Base-by-base conservation (phyloP, 1,284 basidiomycete species). In the Xerocomus cyaneibrunnescens region DNA sequence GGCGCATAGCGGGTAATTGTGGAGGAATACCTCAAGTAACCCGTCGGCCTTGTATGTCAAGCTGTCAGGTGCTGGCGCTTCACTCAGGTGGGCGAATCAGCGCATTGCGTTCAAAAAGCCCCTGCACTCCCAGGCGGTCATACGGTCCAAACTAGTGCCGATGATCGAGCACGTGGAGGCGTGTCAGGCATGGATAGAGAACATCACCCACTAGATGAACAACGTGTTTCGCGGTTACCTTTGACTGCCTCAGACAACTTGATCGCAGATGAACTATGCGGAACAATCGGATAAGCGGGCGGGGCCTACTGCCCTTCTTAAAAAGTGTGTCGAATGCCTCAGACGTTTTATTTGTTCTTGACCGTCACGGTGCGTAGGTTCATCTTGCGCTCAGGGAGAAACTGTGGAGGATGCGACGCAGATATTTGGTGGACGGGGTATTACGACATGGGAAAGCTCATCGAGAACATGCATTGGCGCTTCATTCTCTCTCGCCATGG, bases 71-170 rank as follows among this genome's bases (percentile, higher is more conserved):
- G 28, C 28, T 60, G 40, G 55, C 14, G 6, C 28, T 41, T 25
- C 8, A 27, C 27, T 16, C 37, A 84, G 80, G 63, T 93, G 90
- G 90, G 78, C 82, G 10, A 77, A 74, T 48, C 89, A 93, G 68
- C 81, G 89, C 51, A 85, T 85, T 63, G 90, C 87, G n/a, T 94
- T 94, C 62, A 91, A 90, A 42, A 90, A 89, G 72, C 90, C 92
- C 3, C 77, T 95, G 17, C 83, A 85, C 59, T 81, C 85, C 7
- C 89, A 92, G 68, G 82, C 93, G 7, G 89, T 95, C 55, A 86
- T 97, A 61, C 82, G 93, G 49, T 78, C 80, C 61, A 94, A 94
- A 76, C 71, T 96, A 43, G 92, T 92, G 2, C 75, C 76, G 23
- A 93, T 95, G 89, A 92, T 95, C 54, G 81, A 89, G 21, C 85